Evolutionary conservation across 169 alveolate species (phyloP).

Genomic region (Eimeria mitis): DNA sequence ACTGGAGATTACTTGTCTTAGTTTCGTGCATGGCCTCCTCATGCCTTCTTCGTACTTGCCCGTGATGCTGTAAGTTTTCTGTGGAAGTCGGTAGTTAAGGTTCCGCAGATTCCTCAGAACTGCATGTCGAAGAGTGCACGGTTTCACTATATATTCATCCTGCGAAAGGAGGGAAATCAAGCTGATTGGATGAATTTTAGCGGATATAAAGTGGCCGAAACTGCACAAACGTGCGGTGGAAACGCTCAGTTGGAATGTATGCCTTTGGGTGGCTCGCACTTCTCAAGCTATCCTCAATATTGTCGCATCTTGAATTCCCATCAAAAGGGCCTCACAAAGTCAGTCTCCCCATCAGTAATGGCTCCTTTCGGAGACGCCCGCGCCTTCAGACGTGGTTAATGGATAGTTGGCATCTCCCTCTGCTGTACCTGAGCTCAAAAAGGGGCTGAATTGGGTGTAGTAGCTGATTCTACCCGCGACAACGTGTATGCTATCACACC

Average conservation of each 20-base stretch:
- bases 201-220: background rate
- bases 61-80: background rate
- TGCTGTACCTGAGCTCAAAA: background rate
- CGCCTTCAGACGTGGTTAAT: background rate
- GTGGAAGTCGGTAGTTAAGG: background rate
- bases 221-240: background rate
- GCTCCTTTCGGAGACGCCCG: background rate
- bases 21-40: background rate
- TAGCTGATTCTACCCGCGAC: background rate
- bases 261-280: background rate
- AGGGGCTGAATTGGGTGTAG: background rate
- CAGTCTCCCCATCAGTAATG: background rate
- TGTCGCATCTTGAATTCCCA: background rate
- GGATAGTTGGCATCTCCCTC: background rate
- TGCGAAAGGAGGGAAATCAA: background rate
- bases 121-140: background rate
- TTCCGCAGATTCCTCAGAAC: background rate
- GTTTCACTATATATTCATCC: background rate
- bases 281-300: background rate
- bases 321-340: background rate
- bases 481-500: no score
- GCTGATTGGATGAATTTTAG: background rate
- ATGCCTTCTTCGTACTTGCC: background rate
- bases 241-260: background rate
- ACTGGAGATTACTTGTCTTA: background rate